Evolutionary conservation across 306 rosid species (phyloP), one percentile per base, ranked within the genome.

Genomic region (Biancaea sappan): DNA sequence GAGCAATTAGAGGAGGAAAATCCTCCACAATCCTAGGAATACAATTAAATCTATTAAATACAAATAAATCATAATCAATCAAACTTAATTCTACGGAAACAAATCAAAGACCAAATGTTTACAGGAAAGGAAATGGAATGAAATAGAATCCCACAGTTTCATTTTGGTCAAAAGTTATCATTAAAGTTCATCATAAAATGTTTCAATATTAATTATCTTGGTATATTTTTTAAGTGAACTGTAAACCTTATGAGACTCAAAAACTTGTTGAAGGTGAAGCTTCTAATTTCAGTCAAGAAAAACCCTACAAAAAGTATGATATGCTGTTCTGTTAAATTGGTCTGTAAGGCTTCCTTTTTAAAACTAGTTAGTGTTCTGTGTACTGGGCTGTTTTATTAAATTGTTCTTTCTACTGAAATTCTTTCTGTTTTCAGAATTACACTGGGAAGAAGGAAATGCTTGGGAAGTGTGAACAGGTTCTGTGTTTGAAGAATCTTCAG

Each of bases 391-490:
- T 38, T 21, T 37, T 63, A 41, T 63, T 63, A 5, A 38, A 38
- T 12, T 12, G 47, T 53, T 16, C 24, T 19, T 31, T 11, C 26
- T 43, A 44, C 83, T 83, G 37, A 80, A 76, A 51, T 26, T 86
- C 37, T 74, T 60, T 35, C 52, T 66, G 64, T 67, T 79, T 82
- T 71, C 92, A 91, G 97, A 88, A 83, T 75, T 90, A 94, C 75
- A 12, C 91, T 29, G 98, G 96, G 63, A 87, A 87, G 80, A 94
- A 86, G 81, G 95, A 86, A 75, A 90, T 90, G 96, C 92, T 94
- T 51, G 98, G 96, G 66, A 94, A 87, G 86, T 94, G 98, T 81
- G 98, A 94, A 74, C 98, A 91, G 95, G 98, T 94, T 85, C 74
- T 53, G 35, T 53, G 41, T 51, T 77, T 59, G 66, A 28, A 38